Conservation (phyloP, 768 basidiomycete genomes). For the Tricholoma hemisulphureum region DNA sequence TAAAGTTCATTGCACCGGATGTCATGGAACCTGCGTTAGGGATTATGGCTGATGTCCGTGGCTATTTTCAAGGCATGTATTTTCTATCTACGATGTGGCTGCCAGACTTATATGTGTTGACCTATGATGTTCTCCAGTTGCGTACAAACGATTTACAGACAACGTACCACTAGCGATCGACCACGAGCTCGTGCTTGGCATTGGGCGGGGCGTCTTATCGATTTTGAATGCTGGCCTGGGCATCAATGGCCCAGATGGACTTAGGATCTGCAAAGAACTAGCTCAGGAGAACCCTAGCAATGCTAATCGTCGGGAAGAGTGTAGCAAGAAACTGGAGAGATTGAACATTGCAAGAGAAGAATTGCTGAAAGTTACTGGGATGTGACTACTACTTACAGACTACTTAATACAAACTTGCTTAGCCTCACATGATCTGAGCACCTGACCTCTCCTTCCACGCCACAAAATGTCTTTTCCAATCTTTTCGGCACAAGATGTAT, state of each 20-base stretch:
- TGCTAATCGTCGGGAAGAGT: constrained; percentile 44
- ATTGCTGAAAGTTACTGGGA: constrained; percentile 14
- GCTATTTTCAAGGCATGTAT: constrained; percentile 67
- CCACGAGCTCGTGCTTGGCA: constrained; percentile 51
- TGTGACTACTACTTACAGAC: too few relatives aligned
- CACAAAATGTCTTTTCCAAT: too few relatives aligned
- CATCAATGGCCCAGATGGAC: constrained; percentile 47
- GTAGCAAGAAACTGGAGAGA: constrained; percentile 50
- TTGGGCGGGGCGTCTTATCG: constrained; percentile 44
- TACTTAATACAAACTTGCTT: too few relatives aligned
- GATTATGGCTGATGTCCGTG: constrained; percentile 72
- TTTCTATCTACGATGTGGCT: neutral
- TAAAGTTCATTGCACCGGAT: constrained; percentile 50
- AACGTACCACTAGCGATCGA: constrained; percentile 58
- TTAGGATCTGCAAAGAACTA: constrained; percentile 46
- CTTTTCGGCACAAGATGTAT: too few relatives aligned
- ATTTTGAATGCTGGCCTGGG: constrained; percentile 49
- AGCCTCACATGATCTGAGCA: too few relatives aligned
- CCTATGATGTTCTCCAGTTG: constrained; percentile 39
- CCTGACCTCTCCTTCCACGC: too few relatives aligned
- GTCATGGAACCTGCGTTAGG: constrained; percentile 52
- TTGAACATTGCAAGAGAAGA: constrained; percentile 45
- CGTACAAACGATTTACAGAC: constrained; percentile 59
- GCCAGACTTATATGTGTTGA: neutral
- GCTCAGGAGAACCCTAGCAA: constrained; percentile 49